Evolutionary conservation across 2,329 filamentous ascomycete species (phyloP).

Genomic region (Zymoseptoria passerinii): DNA sequence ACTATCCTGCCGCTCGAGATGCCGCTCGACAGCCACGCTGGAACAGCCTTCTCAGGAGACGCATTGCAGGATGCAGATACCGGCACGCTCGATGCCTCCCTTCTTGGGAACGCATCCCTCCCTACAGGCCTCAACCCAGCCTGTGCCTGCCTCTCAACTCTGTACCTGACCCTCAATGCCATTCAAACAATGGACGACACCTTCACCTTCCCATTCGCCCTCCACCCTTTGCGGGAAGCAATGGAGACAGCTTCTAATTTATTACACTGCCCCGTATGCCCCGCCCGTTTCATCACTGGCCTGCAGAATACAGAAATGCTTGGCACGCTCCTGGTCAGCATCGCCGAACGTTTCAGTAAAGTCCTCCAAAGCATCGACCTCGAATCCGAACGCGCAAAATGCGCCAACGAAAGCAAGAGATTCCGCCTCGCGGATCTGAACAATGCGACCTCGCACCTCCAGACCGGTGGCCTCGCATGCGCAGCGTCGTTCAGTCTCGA

Average conservation of each 20-base stretch:
- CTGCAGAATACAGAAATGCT: constrained; percentile 40
- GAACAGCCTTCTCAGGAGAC: constrained; percentile 2
- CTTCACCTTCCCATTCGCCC: constrained; percentile 37
- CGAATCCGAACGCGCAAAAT: constrained; percentile 31
- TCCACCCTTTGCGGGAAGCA: constrained; percentile 36
- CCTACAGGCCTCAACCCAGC: constrained; percentile 13
- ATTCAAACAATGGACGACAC: constrained; percentile 31
- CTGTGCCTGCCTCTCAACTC: constrained; percentile 40
- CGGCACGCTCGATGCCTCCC: constrained; percentile 9
- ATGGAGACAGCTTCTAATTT: constrained; percentile 34
- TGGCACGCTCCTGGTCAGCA: constrained; percentile 33
- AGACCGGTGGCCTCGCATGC: constrained; percentile 37
- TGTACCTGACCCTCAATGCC: constrained; percentile 37
- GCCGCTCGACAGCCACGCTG: background rate
- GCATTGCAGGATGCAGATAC: background rate
- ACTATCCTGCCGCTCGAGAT: constrained; percentile 14
- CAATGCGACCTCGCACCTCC: constrained; percentile 32
- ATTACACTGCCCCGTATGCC: constrained; percentile 37
- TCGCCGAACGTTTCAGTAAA: constrained; percentile 36
- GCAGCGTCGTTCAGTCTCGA: constrained; percentile 38
- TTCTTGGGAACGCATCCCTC: constrained; percentile 3
- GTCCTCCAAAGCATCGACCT: constrained; percentile 34
- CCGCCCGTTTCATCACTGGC: constrained; percentile 33
- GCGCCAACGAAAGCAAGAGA: constrained; percentile 30
- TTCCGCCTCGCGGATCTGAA: constrained; percentile 39